Conservation (phyloP, 306 rosid species). For the Clitoria ternatea region DNA sequence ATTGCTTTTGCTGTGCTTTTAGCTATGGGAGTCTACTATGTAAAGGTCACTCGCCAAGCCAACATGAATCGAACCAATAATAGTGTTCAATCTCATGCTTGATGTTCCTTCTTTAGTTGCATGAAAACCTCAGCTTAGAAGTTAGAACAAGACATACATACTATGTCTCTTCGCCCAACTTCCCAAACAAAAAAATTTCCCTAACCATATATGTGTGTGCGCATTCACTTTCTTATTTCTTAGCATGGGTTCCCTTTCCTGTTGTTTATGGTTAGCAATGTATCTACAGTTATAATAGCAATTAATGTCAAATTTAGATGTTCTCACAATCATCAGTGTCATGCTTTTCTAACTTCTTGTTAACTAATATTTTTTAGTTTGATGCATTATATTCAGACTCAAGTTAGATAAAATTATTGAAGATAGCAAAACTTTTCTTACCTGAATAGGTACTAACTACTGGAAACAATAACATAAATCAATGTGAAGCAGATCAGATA, state of each 20-base stretch:
- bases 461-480: background rate
- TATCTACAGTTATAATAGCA: conserved; percentile 10
- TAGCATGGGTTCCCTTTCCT: conserved; percentile 11
- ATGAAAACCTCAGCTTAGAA: background rate
- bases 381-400: too few relatives aligned
- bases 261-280: conserved; percentile 17
- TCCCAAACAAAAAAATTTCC: background rate
- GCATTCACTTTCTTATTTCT: background rate
- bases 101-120: conserved; percentile 13
- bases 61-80: conserved; percentile 42
- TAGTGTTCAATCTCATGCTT: conserved; percentile 45
- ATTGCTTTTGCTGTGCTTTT: conserved; percentile 45
- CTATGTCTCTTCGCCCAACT: background rate
- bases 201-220: background rate
- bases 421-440: too few relatives aligned
- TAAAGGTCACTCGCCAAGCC: conserved; percentile 44
- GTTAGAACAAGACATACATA: background rate
- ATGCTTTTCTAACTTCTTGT: background rate
- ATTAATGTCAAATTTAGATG: conserved; percentile 18
- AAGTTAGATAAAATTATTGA: too few relatives aligned
- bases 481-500: background rate
- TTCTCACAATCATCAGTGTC: background rate
- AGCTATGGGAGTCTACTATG: conserved; percentile 60
- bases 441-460: too few relatives aligned
- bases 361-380: too few relatives aligned